Percentiles rank a stretch among this genome's conserved stretches.
These are phyloP conservation scores for Fusarium newnesense DNA, from an alignment of 2,329 filamentous ascomycete genomes.

Conservation along the genomic window DNA sequence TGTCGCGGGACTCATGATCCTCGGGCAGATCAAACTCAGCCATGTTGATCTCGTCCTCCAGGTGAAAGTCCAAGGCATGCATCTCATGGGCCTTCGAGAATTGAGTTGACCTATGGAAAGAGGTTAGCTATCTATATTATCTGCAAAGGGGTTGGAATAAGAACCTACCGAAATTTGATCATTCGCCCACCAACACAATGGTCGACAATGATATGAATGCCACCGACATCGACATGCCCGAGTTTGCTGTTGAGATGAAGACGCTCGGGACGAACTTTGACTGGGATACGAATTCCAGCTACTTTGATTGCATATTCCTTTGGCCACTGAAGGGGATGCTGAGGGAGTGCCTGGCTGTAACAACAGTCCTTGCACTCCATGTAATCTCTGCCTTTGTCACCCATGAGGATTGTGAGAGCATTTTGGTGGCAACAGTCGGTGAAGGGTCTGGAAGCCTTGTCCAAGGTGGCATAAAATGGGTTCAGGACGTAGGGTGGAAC, in stretches of 20 bases:
- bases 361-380: conserved; percentile 23
- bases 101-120: conserved; percentile 21
- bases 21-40: not conserved
- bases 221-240: conserved; percentile 20
- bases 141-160: not conserved
- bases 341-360: not conserved
- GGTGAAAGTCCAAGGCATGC: conserved; percentile 7
- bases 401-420: conserved; percentile 11
- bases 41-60: not conserved
- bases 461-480: not conserved
- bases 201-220: conserved; percentile 30
- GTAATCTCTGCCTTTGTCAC: not conserved
- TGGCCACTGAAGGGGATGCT: not conserved
- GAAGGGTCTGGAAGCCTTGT: not conserved
- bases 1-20: not conserved
- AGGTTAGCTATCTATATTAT: not conserved
- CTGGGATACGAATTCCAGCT: conserved; percentile 2
- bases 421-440: conserved; percentile 10
- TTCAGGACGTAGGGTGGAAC: not conserved
- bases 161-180: conserved; percentile 32
- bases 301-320: conserved; percentile 1
- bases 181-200: not conserved
- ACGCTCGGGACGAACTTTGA: conserved; percentile 10
- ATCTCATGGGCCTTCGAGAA: conserved; percentile 29
- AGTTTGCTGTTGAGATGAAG: conserved; percentile 25